These are phyloP conservation scores for Phialocephala sp. DNA, from an alignment of 2,329 filamentous ascomycete genomes.

Conservation along the genomic window DNA sequence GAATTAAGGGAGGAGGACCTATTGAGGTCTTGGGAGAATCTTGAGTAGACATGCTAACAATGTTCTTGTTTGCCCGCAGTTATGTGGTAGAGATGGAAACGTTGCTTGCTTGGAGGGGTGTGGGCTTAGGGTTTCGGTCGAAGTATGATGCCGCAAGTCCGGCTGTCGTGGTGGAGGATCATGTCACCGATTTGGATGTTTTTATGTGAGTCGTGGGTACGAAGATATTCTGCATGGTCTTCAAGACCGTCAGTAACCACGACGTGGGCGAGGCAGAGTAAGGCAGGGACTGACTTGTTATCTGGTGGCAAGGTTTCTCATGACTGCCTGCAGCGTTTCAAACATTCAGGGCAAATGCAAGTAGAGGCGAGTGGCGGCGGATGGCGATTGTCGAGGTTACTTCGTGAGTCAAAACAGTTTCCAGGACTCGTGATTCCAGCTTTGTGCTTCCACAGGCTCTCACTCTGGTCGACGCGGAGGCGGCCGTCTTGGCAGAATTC, in stretches of 20 bases:
- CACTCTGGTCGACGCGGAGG: neutral
- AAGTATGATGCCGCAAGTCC: constrained; percentile 10
- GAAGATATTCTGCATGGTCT: constrained; percentile 7
- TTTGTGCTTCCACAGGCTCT: neutral
- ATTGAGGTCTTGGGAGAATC: constrained; percentile 36
- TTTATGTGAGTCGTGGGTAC: neutral
- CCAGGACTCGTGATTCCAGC: constrained; percentile 2
- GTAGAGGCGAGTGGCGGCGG: neutral
- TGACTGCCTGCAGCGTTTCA: neutral
- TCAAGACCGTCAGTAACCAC: neutral
- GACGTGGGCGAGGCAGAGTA: neutral
- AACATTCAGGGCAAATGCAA: neutral
- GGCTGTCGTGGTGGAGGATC: constrained; percentile 6
- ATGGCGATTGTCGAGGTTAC: neutral
- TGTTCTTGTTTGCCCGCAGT: neutral
- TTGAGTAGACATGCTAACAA: constrained; percentile 39
- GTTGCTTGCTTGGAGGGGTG: neutral
- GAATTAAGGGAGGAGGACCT: constrained; percentile 30
- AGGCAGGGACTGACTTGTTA: neutral
- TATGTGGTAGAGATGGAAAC: neutral
- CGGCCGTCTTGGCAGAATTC: neutral
- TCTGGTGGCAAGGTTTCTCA: constrained; percentile 4
- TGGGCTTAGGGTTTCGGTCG: neutral
- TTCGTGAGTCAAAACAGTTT: constrained; percentile 2
- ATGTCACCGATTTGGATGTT: constrained; percentile 1